Conservation (phyloP, 192 early-diverging fungal genomes). For the Chytriomyces confervae region DNA sequence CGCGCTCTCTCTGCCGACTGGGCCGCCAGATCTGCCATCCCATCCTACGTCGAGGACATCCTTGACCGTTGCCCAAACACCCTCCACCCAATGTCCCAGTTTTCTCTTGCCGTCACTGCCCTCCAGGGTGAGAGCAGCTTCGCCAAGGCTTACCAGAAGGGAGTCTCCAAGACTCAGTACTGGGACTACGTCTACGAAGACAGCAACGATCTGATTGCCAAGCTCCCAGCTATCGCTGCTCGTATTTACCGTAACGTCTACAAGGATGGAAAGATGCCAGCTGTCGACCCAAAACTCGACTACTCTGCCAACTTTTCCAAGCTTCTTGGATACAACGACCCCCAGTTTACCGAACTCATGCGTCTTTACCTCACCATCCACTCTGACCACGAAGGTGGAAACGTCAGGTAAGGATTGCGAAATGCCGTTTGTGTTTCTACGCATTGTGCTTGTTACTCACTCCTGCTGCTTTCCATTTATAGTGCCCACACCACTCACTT, state of each 20-base stretch:
- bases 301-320: conserved; percentile 95
- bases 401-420: conserved; percentile 70
- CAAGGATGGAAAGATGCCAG: conserved; percentile 91
- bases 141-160: conserved; percentile 93
- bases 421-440: background rate
- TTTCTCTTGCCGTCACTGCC: conserved; percentile 94
- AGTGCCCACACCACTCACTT: conserved; percentile 95
- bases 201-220: conserved; percentile 97
- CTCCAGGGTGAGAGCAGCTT: conserved; percentile 96
- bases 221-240: conserved; percentile 93
- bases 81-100: conserved; percentile 99
- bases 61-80: conserved; percentile 98
- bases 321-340: conserved; percentile 88
- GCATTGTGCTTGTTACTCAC: background rate
- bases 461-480: background rate
- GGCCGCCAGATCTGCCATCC: conserved; percentile 92
- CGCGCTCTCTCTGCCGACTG: conserved; percentile 90
- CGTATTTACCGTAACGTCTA: conserved; percentile 99
- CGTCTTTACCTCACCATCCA: conserved; percentile 99
- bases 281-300: conserved; percentile 88
- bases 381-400: conserved; percentile 99
- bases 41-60: conserved; percentile 93
- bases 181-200: conserved; percentile 97
- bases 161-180: conserved; percentile 94
- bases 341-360: conserved; percentile 96